These are phyloP conservation scores for Pythium aristosporum DNA, from an alignment of 352 stramenopile species.

Conservation along the genomic window DNA sequence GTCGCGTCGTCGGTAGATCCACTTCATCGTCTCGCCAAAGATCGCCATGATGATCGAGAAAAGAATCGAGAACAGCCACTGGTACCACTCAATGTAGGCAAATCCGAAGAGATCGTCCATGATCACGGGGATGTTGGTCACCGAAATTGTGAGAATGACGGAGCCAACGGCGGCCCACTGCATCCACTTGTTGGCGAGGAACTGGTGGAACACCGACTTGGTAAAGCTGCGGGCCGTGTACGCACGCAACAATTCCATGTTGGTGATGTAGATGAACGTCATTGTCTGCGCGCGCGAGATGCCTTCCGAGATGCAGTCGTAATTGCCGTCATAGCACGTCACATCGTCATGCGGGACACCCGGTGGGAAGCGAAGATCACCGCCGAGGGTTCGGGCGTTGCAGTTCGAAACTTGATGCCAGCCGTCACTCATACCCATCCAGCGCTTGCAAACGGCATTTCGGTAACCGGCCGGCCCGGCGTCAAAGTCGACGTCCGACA, in stretches of 20 bases:
- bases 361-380: slow-evolving; percentile 42
- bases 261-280: slow-evolving; percentile 78
- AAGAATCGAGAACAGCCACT: slow-evolving; percentile 72
- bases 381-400: slow-evolving; percentile 30
- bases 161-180: slow-evolving; percentile 64
- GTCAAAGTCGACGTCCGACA: slow-evolving; percentile 36
- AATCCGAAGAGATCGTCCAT: slow-evolving; percentile 73
- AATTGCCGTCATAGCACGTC: slow-evolving; percentile 49
- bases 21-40: slow-evolving; percentile 74
- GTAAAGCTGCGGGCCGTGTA: slow-evolving; percentile 81
- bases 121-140: slow-evolving; percentile 70
- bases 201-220: slow-evolving; percentile 66
- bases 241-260: slow-evolving; percentile 69
- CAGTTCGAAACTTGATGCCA: slow-evolving; percentile 59
- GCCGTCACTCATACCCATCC: slow-evolving; percentile 44
- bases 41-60: slow-evolving; percentile 67
- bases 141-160: slow-evolving; percentile 52
- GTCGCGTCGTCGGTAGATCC: slow-evolving; percentile 55
- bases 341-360: slow-evolving; percentile 40
- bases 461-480: slow-evolving; percentile 37
- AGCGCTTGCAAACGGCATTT: slow-evolving; percentile 56
- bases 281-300: slow-evolving; percentile 70
- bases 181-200: slow-evolving; percentile 83
- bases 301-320: slow-evolving; percentile 60
- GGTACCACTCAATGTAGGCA: slow-evolving; percentile 64